Conservation (phyloP, 257 asterid genomes). For the Cruciata laevipes region DNA sequence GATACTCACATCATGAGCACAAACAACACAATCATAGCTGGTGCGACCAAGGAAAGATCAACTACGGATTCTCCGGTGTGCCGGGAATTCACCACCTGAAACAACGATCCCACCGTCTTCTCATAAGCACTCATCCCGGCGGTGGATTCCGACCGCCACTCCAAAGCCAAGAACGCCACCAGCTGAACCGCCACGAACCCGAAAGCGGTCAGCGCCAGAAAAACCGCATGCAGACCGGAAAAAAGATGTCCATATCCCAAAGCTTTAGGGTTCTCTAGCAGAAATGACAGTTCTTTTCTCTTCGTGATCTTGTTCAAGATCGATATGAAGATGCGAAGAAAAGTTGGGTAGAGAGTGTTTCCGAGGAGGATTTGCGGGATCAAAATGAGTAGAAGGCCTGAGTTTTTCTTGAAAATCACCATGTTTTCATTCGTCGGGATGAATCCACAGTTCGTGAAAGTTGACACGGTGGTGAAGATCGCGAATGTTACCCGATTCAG, state of each 20-base stretch:
- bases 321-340: background rate
- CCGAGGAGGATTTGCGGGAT: constrained; percentile 50
- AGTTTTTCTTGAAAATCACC: constrained; percentile 36
- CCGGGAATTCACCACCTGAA: constrained; percentile 1
- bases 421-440: constrained; percentile 56
- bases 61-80: background rate
- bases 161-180: background rate
- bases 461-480: constrained; percentile 35
- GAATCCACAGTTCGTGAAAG: constrained; percentile 50
- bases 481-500: constrained; percentile 28
- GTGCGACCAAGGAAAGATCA: constrained; percentile 2
- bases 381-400: constrained; percentile 36
- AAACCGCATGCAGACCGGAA: background rate
- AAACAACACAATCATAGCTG: constrained; percentile 1
- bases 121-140: background rate
- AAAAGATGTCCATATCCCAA: background rate
- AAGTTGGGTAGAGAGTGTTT: constrained; percentile 41
- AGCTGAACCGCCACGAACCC: constrained; percentile 1
- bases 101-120: constrained; percentile 1
- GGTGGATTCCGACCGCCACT: background rate
- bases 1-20: constrained; percentile 5
- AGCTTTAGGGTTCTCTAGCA: background rate
- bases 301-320: background rate
- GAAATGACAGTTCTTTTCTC: background rate
- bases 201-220: background rate